Conservation (phyloP, 352 stramenopile genomes). For the Pseudoperonospora humuli region DNA sequence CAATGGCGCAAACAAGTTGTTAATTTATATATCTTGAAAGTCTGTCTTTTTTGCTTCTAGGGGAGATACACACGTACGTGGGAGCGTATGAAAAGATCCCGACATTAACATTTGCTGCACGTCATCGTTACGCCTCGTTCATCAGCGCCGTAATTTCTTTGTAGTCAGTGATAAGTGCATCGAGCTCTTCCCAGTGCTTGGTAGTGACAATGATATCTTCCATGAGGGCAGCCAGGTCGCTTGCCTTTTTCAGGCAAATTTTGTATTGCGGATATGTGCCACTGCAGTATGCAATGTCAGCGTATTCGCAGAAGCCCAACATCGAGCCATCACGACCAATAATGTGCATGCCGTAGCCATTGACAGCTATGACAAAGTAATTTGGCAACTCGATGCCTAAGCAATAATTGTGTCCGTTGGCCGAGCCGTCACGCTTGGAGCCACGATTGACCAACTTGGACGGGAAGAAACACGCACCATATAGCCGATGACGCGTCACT, state of each 20-base stretch:
- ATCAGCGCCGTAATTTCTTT: constrained; percentile 68
- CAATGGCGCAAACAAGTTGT: not conserved
- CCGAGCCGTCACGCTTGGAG: constrained; percentile 19
- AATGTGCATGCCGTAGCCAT: constrained; percentile 88
- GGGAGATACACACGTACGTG: no score
- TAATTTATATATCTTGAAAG: constrained; percentile 18
- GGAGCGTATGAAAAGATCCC: no score
- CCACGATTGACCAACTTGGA: constrained; percentile 52
- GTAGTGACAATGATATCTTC: constrained; percentile 62
- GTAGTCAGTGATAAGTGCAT: constrained; percentile 55
- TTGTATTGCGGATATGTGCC: constrained; percentile 62
- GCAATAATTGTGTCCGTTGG: constrained; percentile 22
- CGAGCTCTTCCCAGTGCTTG: constrained; percentile 62
- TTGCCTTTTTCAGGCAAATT: constrained; percentile 44
- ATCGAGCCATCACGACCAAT: constrained; percentile 57
- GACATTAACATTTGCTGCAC: no score
- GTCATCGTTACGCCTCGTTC: constrained; percentile 33
- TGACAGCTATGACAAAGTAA: constrained; percentile 85
- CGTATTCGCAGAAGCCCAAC: constrained; percentile 62
- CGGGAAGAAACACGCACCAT: constrained; percentile 86
- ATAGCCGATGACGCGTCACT: constrained; percentile 70
- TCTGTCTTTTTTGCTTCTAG: not conserved
- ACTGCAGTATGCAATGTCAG: constrained; percentile 47
- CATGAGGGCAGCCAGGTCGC: constrained; percentile 22
- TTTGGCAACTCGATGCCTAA: constrained; percentile 62